A percentile compares a stretch with the other conserved stretches of the same genome.
These are phyloP conservation scores for Solanum lignicaule DNA, from an alignment of 257 asterid genomes.

Conservation along the genomic window DNA sequence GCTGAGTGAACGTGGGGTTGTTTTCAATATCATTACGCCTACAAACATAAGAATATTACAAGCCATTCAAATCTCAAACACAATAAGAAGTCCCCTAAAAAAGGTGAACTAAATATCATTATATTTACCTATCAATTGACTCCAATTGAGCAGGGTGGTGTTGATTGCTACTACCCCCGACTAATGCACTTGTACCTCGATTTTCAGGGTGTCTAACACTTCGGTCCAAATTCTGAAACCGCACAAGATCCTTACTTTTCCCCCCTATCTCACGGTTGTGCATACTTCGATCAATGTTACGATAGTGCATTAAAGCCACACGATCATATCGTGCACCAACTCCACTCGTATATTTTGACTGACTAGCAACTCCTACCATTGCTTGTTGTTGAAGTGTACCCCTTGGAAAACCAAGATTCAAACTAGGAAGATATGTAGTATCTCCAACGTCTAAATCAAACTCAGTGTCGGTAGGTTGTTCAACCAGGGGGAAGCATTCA, in stretches of 20 bases:
- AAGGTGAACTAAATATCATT: neutral
- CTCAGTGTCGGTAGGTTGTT: neutral
- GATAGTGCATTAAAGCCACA: neutral
- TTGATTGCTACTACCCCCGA: neutral
- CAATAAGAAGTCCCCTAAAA: neutral
- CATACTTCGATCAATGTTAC: neutral
- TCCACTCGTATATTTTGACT: neutral
- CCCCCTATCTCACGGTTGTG: no score
- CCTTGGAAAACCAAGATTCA: neutral
- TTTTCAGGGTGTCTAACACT: no score
- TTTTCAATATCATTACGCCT: no score
- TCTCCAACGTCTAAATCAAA: neutral
- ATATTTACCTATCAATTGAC: neutral
- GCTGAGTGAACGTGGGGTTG: no score
- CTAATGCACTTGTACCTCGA: no score
- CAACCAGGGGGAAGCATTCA: neutral
- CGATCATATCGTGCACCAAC: neutral
- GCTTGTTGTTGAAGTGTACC: neutral
- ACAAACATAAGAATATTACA: neutral
- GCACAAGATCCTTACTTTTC: no score
- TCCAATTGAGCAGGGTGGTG: neutral
- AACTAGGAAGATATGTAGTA: neutral
- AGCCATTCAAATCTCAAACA: neutral
- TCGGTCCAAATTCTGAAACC: no score
- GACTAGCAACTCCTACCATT: neutral